Evolutionary conservation across 2,329 filamentous ascomycete species (phyloP).

Genomic region (Xylaria sp.): DNA sequence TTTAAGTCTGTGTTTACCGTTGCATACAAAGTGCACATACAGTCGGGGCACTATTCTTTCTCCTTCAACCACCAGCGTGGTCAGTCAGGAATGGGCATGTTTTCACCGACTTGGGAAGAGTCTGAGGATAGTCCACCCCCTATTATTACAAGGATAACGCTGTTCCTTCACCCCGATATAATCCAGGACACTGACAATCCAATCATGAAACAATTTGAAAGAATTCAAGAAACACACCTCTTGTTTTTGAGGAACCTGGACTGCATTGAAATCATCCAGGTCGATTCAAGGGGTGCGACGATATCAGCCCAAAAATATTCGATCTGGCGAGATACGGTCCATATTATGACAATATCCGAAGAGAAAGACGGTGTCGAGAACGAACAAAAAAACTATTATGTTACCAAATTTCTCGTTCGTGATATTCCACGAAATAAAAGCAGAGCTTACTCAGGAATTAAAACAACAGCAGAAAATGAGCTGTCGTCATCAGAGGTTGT

Average conservation of each 20-base stretch:
- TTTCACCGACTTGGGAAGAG: constrained; percentile 57
- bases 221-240: constrained; percentile 54
- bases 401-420: constrained; percentile 45
- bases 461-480: background rate
- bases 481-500: constrained; percentile 53
- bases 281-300: constrained; percentile 38
- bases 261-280: constrained; percentile 49
- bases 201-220: constrained; percentile 50
- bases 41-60: constrained; percentile 58
- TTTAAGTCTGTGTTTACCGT: constrained; percentile 64
- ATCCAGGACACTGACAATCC: constrained; percentile 34
- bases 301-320: constrained; percentile 31
- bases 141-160: constrained; percentile 52
- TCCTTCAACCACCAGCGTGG: constrained; percentile 54
- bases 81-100: constrained; percentile 62
- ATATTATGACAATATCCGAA: constrained; percentile 16
- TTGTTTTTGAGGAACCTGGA: constrained; percentile 57
- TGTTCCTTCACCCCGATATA: constrained; percentile 49
- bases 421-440: constrained; percentile 50
- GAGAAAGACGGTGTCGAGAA: constrained; percentile 40
- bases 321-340: constrained; percentile 3
- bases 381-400: constrained; percentile 46
- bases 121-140: constrained; percentile 26
- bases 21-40: constrained; percentile 57
- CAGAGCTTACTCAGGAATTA: constrained; percentile 45